Percentiles rank a stretch among this genome's conserved stretches.
Evolutionary conservation across 306 rosid genomes (phyloP).

Genomic region (Cucumis melo): DNA sequence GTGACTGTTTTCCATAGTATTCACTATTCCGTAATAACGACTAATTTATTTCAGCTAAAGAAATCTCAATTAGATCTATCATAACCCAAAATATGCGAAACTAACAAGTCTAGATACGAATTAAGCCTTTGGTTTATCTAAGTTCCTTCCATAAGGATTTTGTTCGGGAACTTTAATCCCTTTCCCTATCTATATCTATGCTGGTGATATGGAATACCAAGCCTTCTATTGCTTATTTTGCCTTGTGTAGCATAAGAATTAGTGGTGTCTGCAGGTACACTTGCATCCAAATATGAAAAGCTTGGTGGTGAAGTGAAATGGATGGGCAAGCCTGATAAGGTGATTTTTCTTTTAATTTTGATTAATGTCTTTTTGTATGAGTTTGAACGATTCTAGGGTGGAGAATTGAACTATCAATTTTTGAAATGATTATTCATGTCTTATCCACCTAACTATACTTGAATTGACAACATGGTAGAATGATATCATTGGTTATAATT

Average conservation of each 20-base stretch:
- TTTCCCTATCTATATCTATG: neutral
- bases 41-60: neutral
- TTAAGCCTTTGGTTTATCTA: neutral
- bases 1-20: neutral
- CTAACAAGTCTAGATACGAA: neutral
- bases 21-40: neutral
- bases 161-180: neutral
- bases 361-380: too few species aligned
- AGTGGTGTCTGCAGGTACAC: constrained; percentile 36
- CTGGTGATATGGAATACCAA: neutral
- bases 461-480: constrained; percentile 29
- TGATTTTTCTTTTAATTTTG: neutral
- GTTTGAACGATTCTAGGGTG: too few species aligned
- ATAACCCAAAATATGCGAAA: neutral
- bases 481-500: constrained; percentile 13
- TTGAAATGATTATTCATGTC: too few species aligned
- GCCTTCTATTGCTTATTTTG: neutral
- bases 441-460: too few species aligned
- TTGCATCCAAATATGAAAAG: constrained; percentile 79
- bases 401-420: too few species aligned
- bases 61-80: neutral
- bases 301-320: constrained; percentile 95
- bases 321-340: constrained; percentile 99
- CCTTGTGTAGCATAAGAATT: neutral
- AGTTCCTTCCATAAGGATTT: neutral